A percentile compares a stretch with the other conserved stretches of the same genome.
These are phyloP conservation scores for Claviceps cyperi DNA, from an alignment of 2,329 filamentous ascomycete genomes.

Conservation along the genomic window DNA sequence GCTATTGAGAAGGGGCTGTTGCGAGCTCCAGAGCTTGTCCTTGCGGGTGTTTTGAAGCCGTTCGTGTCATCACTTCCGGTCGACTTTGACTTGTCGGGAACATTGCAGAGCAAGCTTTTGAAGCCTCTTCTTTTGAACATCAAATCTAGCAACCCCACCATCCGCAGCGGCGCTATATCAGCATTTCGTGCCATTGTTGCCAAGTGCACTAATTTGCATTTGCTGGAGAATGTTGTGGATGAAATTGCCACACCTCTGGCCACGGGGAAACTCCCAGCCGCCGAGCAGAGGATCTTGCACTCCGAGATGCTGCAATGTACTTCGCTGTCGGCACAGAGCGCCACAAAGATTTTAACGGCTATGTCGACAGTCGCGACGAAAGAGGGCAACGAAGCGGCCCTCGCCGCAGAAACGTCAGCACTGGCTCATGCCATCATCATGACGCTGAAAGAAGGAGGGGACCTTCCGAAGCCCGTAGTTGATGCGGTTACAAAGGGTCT, in stretches of 20 bases:
- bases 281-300: slow-evolving; percentile 73
- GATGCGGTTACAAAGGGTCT: slow-evolving; percentile 71
- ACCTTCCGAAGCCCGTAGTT: slow-evolving; percentile 49
- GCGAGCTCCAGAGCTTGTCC: slow-evolving; percentile 76
- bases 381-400: slow-evolving; percentile 76
- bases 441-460: slow-evolving; percentile 44
- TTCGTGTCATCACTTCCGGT: slow-evolving; percentile 56
- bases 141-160: slow-evolving; percentile 72
- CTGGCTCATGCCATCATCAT: slow-evolving; percentile 51
- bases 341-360: slow-evolving; percentile 50
- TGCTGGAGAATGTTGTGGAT: slow-evolving; percentile 54
- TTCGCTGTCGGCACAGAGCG: slow-evolving; percentile 43
- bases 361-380: slow-evolving; percentile 60
- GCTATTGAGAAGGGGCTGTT: slow-evolving; percentile 79
- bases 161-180: slow-evolving; percentile 60
- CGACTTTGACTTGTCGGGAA: slow-evolving; percentile 61
- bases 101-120: slow-evolving; percentile 56
- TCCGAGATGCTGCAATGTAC: slow-evolving; percentile 63
- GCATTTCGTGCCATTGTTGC: slow-evolving; percentile 59
- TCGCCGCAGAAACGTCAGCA: slow-evolving; percentile 60
- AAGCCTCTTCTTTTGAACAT: slow-evolving; percentile 82
- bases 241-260: slow-evolving; percentile 73
- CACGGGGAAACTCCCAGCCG: slow-evolving; percentile 65
- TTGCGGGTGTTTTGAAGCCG: slow-evolving; percentile 63
- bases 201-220: slow-evolving; percentile 40